phyloP scores from a whole-genome alignment of 2,329 filamentous ascomycete species.

The Colletotrichum scovillei region DNA sequence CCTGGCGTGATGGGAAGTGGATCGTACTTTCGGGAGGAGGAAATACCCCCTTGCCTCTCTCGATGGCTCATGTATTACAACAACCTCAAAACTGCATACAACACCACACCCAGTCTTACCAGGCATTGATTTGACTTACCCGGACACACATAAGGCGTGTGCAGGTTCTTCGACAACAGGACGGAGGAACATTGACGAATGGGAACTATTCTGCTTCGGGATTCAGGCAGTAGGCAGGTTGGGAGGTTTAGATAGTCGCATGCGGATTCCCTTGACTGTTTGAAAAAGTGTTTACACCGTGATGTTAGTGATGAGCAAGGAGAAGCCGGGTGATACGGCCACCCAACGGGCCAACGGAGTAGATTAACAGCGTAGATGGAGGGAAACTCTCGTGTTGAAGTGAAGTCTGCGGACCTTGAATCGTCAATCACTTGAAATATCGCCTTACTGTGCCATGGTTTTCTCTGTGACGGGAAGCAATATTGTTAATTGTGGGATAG shows the following conservation, averaged over 20 bases:
- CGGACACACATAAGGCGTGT: conserved; percentile 26
- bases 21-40: conserved; percentile 28
- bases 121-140: conserved; percentile 28
- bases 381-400: background rate
- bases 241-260: conserved; percentile 31
- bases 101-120: conserved; percentile 9
- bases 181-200: conserved; percentile 27
- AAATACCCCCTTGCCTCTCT: conserved; percentile 31
- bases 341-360: background rate
- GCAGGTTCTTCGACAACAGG: conserved; percentile 26
- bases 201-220: conserved; percentile 28
- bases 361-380: background rate
- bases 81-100: conserved; percentile 35
- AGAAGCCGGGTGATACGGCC: background rate
- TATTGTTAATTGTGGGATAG: background rate
- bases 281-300: conserved; percentile 1
- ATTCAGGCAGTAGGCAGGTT: conserved; percentile 20
- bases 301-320: background rate
- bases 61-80: conserved; percentile 33
- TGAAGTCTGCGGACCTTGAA: background rate
- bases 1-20: conserved; percentile 72
- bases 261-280: conserved; percentile 27
- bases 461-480: background rate
- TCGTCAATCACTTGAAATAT: background rate
- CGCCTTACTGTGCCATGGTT: background rate